These are phyloP conservation scores for Dentipellis fragilis DNA, from an alignment of 768 basidiomycete species.

Conservation along the genomic window DNA sequence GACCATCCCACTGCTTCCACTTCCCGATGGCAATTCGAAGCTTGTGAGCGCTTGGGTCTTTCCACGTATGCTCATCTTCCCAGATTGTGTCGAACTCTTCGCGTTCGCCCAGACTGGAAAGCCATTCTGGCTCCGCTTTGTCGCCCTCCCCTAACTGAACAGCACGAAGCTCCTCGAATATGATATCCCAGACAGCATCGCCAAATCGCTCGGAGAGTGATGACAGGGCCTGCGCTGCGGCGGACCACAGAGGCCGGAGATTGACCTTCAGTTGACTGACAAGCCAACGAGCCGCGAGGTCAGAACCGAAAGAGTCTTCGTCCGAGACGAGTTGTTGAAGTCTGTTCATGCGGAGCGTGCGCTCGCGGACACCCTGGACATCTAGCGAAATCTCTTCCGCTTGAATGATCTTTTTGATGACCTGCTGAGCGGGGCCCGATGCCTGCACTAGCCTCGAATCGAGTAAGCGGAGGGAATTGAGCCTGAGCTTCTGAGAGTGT, in stretches of 20 bases:
- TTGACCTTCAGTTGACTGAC: conserved; percentile 89
- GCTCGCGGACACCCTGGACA: conserved; percentile 73
- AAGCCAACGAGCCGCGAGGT: conserved; percentile 63
- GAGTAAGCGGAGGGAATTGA: conserved; percentile 55
- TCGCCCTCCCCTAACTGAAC: conserved; percentile 13
- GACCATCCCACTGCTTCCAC: conserved; percentile 32
- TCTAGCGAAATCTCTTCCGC: conserved; percentile 78
- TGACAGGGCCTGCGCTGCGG: conserved; percentile 61
- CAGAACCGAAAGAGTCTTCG: conserved; percentile 46
- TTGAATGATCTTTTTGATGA: conserved; percentile 57
- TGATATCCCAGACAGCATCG: conserved; percentile 58
- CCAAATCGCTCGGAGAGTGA: conserved; percentile 44
- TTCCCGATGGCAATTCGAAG: conserved; percentile 35
- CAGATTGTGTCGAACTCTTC: conserved; percentile 25
- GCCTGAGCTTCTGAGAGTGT: conserved; percentile 57
- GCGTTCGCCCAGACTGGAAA: conserved; percentile 11
- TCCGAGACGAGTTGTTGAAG: conserved; percentile 52
- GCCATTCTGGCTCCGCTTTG: conserved; percentile 20
- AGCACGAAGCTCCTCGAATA: conserved; percentile 53
- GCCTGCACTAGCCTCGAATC: conserved; percentile 38
- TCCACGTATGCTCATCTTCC: conserved; percentile 71
- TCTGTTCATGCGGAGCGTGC: conserved; percentile 67
- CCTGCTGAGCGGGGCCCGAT: conserved; percentile 35
- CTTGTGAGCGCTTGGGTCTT: conserved; percentile 64
- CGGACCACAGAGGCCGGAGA: conserved; percentile 81